Conservation (phyloP, 2,329 filamentous ascomycete genomes). For the Fusarium circinatum region DNA sequence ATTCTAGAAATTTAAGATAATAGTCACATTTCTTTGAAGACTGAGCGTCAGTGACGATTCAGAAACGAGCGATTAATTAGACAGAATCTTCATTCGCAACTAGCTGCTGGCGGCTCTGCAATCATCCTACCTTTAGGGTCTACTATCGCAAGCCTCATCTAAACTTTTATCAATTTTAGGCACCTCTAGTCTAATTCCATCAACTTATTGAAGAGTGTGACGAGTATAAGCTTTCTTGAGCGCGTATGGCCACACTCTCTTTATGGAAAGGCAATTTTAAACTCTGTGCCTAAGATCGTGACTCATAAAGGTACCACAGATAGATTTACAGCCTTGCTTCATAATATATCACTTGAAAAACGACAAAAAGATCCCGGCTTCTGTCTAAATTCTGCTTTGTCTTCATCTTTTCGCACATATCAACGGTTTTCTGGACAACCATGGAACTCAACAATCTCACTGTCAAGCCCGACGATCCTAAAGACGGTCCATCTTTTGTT, state of each 20-base stretch:
- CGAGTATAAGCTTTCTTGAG: background rate
- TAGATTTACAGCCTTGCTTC: fast-evolving
- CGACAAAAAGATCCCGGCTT: too few species aligned
- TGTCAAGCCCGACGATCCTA: fast-evolving
- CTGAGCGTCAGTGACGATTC: background rate
- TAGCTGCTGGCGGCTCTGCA: too few species aligned
- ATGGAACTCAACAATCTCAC: background rate
- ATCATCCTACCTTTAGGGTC: background rate
- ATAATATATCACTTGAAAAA: background rate
- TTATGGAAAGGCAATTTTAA: background rate
- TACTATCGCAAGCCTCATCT: background rate
- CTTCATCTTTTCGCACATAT: background rate
- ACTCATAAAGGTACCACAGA: fast-evolving
- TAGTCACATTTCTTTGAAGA: fast-evolving
- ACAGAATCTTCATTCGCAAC: background rate
- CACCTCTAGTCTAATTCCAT: too few species aligned
- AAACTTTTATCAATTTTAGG: background rate
- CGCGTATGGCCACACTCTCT: background rate
- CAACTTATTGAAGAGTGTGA: fast-evolving
- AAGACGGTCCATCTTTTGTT: background rate
- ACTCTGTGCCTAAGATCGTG: background rate
- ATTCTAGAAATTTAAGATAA: background rate
- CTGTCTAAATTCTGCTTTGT: too few species aligned
- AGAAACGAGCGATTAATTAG: fast-evolving
- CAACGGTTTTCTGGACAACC: fast-evolving